phyloP scores from a whole-genome alignment of 225 moss, liverwort and hornwort species.

The Bryoerythrophyllum caledonicum region DNA sequence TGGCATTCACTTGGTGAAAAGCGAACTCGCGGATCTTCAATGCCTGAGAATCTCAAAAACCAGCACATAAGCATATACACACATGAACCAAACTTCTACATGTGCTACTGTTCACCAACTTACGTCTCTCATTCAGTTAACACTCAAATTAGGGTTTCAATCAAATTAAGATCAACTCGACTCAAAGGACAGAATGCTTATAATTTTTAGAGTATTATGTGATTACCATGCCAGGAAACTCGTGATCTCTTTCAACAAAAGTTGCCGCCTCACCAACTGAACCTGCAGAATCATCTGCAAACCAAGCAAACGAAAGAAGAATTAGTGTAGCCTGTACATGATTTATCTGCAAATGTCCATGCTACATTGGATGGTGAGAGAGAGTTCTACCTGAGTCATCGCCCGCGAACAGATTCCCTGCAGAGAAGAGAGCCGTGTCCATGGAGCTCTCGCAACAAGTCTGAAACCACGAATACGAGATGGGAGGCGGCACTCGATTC shows the following conservation, averaged over 20 bases:
- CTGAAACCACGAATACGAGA: neutral
- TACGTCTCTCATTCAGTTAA: too few species aligned
- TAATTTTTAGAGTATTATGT: constrained; percentile 7
- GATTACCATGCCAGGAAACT: constrained; percentile 61
- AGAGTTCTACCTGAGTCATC: constrained; percentile 50
- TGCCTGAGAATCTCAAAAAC: constrained; percentile 37
- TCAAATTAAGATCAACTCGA: neutral
- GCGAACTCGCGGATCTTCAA: constrained; percentile 86
- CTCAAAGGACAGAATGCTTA: too few species aligned
- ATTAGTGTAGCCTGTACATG: neutral
- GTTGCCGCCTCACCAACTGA: constrained; percentile 33
- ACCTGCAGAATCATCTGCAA: constrained; percentile 50
- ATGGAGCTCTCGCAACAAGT: constrained; percentile 27
- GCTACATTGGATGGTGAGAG: constrained; percentile 5
- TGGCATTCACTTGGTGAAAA: constrained; percentile 93
- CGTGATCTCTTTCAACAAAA: constrained; percentile 64
- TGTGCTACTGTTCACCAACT: neutral
- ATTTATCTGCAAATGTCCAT: neutral
- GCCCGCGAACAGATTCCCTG: constrained; percentile 52
- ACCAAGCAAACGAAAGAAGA: constrained; percentile 9
- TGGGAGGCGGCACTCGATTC: neutral
- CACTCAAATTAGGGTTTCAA: neutral
- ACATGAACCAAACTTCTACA: neutral
- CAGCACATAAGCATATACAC: constrained; percentile 24
- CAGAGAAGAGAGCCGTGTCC: constrained; percentile 65